A percentile compares a stretch with the other conserved stretches of the same genome.
Conservation (phyloP, 306 rosid genomes). For the Hippophae rhamnoides region DNA sequence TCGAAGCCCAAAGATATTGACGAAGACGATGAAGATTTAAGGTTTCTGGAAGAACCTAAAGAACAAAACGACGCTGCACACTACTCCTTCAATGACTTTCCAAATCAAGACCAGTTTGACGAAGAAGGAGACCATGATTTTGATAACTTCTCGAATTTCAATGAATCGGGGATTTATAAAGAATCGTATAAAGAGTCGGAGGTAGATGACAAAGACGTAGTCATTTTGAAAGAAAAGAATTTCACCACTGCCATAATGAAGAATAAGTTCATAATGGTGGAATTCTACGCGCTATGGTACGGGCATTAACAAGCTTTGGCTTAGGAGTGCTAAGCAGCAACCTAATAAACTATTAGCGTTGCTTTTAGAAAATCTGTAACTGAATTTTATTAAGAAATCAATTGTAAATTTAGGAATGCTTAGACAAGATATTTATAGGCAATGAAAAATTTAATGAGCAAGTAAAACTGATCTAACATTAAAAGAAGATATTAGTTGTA, state of each 20-base stretch:
- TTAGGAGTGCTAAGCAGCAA: slow-evolving; percentile 29
- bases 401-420: too few relatives aligned
- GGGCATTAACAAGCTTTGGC: slow-evolving; percentile 95
- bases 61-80: slow-evolving; percentile 15
- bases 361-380: too few relatives aligned
- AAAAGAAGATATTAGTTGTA: too few relatives aligned
- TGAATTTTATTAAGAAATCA: too few relatives aligned
- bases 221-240: slow-evolving; percentile 69
- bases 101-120: slow-evolving; percentile 31
- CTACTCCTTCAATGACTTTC: slow-evolving; percentile 16
- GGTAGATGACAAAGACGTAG: slow-evolving; percentile 83
- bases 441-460: too few relatives aligned
- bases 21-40: slow-evolving; percentile 74
- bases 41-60: slow-evolving; percentile 68
- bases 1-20: slow-evolving; percentile 14
- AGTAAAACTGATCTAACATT: too few relatives aligned
- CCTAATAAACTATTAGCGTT: too few relatives aligned
- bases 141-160: slow-evolving; percentile 53
- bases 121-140: slow-evolving; percentile 36
- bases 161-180: slow-evolving; percentile 26
- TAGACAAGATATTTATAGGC: too few relatives aligned
- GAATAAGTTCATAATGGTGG: slow-evolving; percentile 70
- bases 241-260: slow-evolving; percentile 53
- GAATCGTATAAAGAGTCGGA: slow-evolving; percentile 42
- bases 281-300: slow-evolving; percentile 98